Evolutionary conservation across 768 basidiomycete species (phyloP).

Genomic region (Chlorophyllum brunneum): DNA sequence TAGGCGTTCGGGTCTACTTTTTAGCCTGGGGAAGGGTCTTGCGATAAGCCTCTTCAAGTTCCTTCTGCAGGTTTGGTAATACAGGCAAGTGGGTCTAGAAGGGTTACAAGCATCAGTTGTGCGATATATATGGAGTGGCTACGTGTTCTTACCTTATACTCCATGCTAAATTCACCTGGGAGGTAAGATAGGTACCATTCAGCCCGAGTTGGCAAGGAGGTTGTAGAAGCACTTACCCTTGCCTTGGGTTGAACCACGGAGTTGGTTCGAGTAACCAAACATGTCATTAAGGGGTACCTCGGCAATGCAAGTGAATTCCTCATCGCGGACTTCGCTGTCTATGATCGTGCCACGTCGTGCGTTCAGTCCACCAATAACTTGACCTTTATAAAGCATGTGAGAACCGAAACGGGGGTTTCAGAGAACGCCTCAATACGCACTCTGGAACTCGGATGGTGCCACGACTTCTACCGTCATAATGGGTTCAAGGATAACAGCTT

Average conservation of each 20-base stretch:
- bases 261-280: constrained; percentile 94
- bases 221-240: constrained; percentile 73
- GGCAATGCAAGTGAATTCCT: constrained; percentile 89
- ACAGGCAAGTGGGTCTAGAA: constrained; percentile 76
- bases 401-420: neutral
- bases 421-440: constrained; percentile 30
- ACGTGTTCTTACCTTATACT: constrained; percentile 5
- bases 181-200: constrained; percentile 16
- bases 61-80: constrained; percentile 80
- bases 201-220: constrained; percentile 51
- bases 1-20: no score
- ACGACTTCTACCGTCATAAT: constrained; percentile 98
- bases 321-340: constrained; percentile 94
- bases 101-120: constrained; percentile 2
- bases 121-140: neutral
- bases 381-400: no score
- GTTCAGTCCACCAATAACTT: constrained; percentile 93
- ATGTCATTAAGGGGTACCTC: constrained; percentile 97
- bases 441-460: constrained; percentile 95
- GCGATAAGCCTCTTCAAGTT: constrained; percentile 82
- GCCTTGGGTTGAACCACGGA: constrained; percentile 93
- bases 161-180: constrained; percentile 11
- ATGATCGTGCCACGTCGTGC: constrained; percentile 89
- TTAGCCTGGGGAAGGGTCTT: constrained; percentile 69
- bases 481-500: constrained; percentile 88